A percentile compares a stretch with the other conserved stretches of the same genome.
phyloP scores from a whole-genome alignment of 495 filamentous ascomycete species.

The Podospora pseudocomata region DNA sequence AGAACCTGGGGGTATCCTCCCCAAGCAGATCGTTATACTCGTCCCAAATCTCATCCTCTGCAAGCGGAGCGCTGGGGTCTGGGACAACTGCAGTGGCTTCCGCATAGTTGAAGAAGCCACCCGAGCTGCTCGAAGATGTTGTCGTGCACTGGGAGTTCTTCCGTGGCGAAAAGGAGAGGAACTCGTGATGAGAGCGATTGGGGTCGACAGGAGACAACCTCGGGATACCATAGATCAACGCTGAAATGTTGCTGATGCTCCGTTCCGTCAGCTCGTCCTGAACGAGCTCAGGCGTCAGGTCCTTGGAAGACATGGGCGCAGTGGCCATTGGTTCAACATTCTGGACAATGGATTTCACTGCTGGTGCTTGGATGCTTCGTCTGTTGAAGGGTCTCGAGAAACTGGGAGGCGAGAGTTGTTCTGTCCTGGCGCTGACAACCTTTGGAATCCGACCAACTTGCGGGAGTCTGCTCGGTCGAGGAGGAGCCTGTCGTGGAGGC shows the following conservation, averaged over 20 bases:
- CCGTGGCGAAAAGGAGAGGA: constrained; percentile 68
- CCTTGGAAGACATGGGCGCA: constrained; percentile 44
- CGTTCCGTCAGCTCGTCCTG: constrained; percentile 25
- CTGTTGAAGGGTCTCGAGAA: constrained; percentile 69
- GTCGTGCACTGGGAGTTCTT: constrained; percentile 67
- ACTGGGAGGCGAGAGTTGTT: constrained; percentile 69
- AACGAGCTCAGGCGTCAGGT: constrained; percentile 36
- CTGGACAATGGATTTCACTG: constrained; percentile 14
- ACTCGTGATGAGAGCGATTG: constrained; percentile 40
- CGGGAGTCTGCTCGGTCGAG: constrained; percentile 53
- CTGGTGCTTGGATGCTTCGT: constrained; percentile 27
- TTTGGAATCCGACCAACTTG: constrained; percentile 89
- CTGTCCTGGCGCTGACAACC: constrained; percentile 72
- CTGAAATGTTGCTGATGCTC: constrained; percentile 19
- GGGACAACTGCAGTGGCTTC: constrained; percentile 62
- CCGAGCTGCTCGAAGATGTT: constrained; percentile 60
- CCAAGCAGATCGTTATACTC: constrained; percentile 91
- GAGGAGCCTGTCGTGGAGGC: constrained; percentile 16
- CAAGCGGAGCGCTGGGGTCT: constrained; percentile 51
- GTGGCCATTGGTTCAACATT: constrained; percentile 46
- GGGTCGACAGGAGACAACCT: constrained; percentile 23
- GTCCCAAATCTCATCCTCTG: constrained; percentile 88
- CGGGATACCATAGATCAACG: constrained; percentile 24
- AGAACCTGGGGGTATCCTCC: constrained; percentile 44
- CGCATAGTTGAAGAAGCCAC: constrained; percentile 47